Percentiles rank a stretch among this genome's conserved stretches.
These are phyloP conservation scores for Torulaspora quercuum DNA, from an alignment of 805 yeast species.

Conservation along the genomic window DNA sequence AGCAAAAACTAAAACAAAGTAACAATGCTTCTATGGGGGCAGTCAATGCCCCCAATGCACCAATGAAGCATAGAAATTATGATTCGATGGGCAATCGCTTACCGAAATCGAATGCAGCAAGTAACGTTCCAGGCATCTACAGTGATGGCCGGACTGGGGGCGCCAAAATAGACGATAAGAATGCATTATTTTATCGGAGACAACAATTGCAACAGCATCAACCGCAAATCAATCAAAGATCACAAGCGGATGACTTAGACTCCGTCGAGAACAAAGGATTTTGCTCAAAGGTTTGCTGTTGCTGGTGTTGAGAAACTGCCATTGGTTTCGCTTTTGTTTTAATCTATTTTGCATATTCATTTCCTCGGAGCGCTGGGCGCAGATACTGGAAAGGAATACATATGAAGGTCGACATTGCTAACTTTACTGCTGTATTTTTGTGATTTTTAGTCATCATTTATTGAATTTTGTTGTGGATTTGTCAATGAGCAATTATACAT, in stretches of 20 bases:
- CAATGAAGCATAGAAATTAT: constrained; percentile 19
- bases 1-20: constrained; percentile 13
- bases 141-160: constrained; percentile 11
- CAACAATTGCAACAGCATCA: constrained; percentile 15
- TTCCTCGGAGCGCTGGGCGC: constrained; percentile 22
- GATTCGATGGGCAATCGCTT: constrained; percentile 31
- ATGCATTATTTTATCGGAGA: constrained; percentile 13
- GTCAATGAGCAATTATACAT: too few relatives aligned
- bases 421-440: too few relatives aligned
- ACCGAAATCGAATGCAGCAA: constrained; percentile 6
- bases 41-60: constrained; percentile 10
- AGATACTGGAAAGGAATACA: constrained; percentile 5
- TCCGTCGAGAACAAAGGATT: constrained; percentile 16
- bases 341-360: constrained; percentile 6
- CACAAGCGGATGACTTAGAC: constrained; percentile 10
- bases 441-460: too few relatives aligned
- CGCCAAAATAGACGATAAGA: constrained; percentile 9
- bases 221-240: constrained; percentile 13
- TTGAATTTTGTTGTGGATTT: too few relatives aligned
- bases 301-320: constrained; percentile 17
- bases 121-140: constrained; percentile 9
- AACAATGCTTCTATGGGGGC: constrained; percentile 8
- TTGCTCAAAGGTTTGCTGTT: constrained; percentile 25
- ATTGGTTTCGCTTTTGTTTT: constrained; percentile 5
- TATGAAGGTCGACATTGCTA: too few relatives aligned